Conservation (phyloP, 1,284 basidiomycete genomes). For the Schizopora paradoxa region DNA sequence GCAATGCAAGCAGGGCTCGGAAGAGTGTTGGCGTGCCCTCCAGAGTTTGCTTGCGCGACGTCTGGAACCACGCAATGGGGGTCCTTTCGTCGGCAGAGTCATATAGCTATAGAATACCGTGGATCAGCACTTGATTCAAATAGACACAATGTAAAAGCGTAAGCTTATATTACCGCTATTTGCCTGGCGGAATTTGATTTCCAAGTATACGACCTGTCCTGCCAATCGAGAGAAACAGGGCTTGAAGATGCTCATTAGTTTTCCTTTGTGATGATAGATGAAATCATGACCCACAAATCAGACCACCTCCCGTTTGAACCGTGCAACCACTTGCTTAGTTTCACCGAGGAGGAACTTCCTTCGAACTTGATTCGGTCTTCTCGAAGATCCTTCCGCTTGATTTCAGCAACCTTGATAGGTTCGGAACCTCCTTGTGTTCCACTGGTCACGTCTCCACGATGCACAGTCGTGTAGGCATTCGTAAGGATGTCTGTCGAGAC, state of each 20-base stretch:
- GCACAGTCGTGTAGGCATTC: background rate
- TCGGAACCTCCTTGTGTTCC: too few species aligned
- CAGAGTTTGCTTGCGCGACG: background rate
- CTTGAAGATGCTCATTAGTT: background rate
- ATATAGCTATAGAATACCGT: background rate
- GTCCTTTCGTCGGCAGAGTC: background rate
- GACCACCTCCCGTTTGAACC: constrained; percentile 5
- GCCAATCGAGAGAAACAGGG: constrained; percentile 8
- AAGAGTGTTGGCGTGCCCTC: constrained; percentile 1
- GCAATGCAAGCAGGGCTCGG: constrained; percentile 3
- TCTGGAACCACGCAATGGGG: constrained; percentile 7
- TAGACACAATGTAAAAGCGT: background rate
- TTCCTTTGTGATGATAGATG: background rate
- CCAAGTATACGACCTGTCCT: constrained; percentile 1
- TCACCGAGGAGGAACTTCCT: background rate
- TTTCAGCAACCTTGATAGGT: constrained; percentile 3
- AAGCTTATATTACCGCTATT: background rate
- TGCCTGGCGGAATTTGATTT: constrained; percentile 1
- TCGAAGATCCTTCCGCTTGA: constrained; percentile 8
- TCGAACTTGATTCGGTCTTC: constrained; percentile 7
- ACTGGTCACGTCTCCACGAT: background rate
- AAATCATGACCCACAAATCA: constrained; percentile 2
- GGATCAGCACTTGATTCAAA: background rate
- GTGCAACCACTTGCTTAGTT: constrained; percentile 1
- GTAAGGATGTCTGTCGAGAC: constrained; percentile 2